Conservation (phyloP, 768 basidiomycete genomes). For the Amanita rubescens region DNA sequence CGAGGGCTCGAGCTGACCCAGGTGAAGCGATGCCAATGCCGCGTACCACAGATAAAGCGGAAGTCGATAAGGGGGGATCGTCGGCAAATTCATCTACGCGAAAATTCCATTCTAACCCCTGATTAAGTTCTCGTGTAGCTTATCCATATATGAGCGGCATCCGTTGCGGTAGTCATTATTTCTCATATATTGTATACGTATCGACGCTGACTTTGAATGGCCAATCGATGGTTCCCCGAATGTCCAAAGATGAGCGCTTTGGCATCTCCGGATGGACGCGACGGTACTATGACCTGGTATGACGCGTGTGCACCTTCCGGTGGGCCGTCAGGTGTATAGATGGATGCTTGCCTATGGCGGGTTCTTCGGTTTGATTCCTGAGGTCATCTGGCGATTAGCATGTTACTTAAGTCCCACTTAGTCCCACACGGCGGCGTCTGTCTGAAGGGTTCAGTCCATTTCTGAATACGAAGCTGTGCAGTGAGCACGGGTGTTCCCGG, state of each 20-base stretch:
- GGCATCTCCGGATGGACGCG: not conserved
- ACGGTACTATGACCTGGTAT: no score
- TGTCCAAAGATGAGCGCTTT: not conserved
- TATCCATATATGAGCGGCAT: not conserved
- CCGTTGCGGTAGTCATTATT: not conserved
- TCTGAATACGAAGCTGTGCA: not conserved
- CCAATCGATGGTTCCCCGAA: not conserved
- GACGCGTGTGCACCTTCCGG: not conserved
- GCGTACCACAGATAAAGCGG: not conserved
- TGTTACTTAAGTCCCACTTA: not conserved
- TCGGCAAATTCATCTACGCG: not conserved
- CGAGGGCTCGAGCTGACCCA: not conserved
- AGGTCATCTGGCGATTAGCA: not conserved
- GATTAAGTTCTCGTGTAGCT: not conserved
- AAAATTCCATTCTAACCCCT: not conserved
- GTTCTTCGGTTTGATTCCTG: not conserved
- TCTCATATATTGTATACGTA: not conserved
- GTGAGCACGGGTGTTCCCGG: no score
- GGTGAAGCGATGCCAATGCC: not conserved
- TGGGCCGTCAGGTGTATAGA: not conserved
- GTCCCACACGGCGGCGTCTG: not conserved
- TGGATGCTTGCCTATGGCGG: not conserved
- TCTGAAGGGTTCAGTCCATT: not conserved
- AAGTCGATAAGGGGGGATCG: slow-evolving; percentile 1
- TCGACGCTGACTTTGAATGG: not conserved